Percentiles rank a stretch among this genome's conserved stretches.
Evolutionary conservation across 192 early-diverging fungal species (phyloP).

Genomic region (Gigaspora rosea): DNA sequence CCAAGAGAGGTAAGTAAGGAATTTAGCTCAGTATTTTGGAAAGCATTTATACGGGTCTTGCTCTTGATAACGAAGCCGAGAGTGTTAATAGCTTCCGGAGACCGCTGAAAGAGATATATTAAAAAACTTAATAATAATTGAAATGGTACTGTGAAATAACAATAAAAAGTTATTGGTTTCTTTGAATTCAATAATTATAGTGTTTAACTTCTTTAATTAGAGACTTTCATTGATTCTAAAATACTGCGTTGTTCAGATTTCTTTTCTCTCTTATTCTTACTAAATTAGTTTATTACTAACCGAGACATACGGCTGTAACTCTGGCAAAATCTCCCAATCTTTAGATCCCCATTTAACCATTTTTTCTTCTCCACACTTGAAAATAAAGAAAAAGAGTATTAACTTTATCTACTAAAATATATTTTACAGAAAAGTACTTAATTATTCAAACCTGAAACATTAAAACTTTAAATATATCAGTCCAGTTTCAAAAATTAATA

Average conservation of each 20-base stretch:
- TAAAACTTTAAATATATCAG: too few relatives aligned
- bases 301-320: neutral
- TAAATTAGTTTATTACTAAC: neutral
- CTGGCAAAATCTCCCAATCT: neutral
- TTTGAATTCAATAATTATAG: too few relatives aligned
- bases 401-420: neutral
- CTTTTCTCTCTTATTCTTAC: too few relatives aligned
- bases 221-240: too few relatives aligned
- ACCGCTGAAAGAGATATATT: neutral
- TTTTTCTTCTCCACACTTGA: neutral
- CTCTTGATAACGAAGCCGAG: neutral
- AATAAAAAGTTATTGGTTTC: too few relatives aligned
- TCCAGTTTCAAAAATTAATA: too few relatives aligned
- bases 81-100: neutral
- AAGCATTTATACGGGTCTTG: neutral
- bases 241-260: too few relatives aligned
- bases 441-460: too few relatives aligned
- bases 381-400: neutral
- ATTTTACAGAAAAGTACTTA: neutral
- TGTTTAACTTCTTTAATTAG: too few relatives aligned
- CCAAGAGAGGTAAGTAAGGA: constrained; percentile 1
- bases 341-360: neutral
- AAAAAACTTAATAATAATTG: neutral
- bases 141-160: neutral
- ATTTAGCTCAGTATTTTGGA: neutral